These are phyloP conservation scores for Plantago major DNA, from an alignment of 257 asterid genomes.

Conservation along the genomic window DNA sequence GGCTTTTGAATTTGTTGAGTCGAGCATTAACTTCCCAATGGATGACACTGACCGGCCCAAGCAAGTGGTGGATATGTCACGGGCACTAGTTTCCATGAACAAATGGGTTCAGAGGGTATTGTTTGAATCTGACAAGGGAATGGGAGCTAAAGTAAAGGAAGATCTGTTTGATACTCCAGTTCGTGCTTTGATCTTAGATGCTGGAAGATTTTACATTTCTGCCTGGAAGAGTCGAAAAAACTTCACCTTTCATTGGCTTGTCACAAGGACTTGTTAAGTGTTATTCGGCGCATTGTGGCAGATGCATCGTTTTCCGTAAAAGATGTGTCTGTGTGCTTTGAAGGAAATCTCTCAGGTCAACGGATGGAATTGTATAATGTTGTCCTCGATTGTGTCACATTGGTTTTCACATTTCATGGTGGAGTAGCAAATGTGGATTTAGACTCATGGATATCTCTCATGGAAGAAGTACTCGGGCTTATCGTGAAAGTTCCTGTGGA, in stretches of 20 bases:
- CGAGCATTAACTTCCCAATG: conserved; percentile 26
- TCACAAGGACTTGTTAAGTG: conserved; percentile 58
- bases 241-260: conserved; percentile 43
- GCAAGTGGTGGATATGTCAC: conserved; percentile 56
- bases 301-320: conserved; percentile 35
- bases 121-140: conserved; percentile 58
- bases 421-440: conserved; percentile 68
- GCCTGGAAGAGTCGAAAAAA: conserved; percentile 70
- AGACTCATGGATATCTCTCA: conserved; percentile 60
- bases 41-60: conserved; percentile 24
- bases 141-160: conserved; percentile 30
- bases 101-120: conserved; percentile 68
- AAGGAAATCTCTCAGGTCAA: conserved; percentile 28
- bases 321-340: conserved; percentile 16
- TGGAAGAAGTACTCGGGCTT: conserved; percentile 45
- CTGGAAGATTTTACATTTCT: conserved; percentile 71
- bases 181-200: conserved; percentile 58
- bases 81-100: conserved; percentile 53
- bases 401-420: conserved; percentile 65
- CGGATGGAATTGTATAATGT: conserved; percentile 36
- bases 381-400: conserved; percentile 52
- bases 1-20: conserved; percentile 57
- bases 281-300: conserved; percentile 46
- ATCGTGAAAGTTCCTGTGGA: conserved; percentile 33
- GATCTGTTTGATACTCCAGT: conserved; percentile 31